Conservation (phyloP, 495 filamentous ascomycete species). For the Podospora bellae-mahoneyi region DNA sequence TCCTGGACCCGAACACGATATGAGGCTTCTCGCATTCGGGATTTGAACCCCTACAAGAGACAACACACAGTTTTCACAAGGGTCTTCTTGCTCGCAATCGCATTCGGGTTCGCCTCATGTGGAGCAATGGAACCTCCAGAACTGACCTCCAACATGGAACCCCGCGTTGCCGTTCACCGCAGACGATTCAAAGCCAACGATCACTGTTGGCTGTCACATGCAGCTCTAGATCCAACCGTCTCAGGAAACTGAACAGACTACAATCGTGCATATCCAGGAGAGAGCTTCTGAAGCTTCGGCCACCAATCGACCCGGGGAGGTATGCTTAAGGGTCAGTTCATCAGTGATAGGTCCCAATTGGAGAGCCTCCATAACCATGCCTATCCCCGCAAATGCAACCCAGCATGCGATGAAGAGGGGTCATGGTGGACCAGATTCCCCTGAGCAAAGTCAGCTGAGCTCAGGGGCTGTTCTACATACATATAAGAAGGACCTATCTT, state of each 20-base stretch:
- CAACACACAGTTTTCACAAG: not conserved
- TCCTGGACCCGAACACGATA: not conserved
- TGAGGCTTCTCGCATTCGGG: too few species aligned
- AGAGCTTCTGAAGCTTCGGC: not conserved
- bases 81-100: not conserved
- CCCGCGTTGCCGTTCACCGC: not conserved
- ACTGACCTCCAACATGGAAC: conserved; percentile 2
- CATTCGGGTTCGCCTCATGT: conserved; percentile 15
- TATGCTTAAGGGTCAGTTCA: not conserved
- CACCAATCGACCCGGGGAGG: not conserved
- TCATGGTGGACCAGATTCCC: not conserved
- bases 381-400: not conserved
- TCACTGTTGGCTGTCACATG: conserved; percentile 22
- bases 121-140: not conserved
- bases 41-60: not conserved
- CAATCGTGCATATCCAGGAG: not conserved
- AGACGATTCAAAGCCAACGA: conserved; percentile 14
- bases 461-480: not conserved
- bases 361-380: not conserved
- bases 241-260: not conserved
- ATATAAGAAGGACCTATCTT: not conserved
- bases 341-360: not conserved
- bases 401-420: not conserved
- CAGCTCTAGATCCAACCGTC: not conserved
- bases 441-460: not conserved